Conservation (phyloP, 2,329 filamentous ascomycete genomes). For the Phialophora macrospora region DNA sequence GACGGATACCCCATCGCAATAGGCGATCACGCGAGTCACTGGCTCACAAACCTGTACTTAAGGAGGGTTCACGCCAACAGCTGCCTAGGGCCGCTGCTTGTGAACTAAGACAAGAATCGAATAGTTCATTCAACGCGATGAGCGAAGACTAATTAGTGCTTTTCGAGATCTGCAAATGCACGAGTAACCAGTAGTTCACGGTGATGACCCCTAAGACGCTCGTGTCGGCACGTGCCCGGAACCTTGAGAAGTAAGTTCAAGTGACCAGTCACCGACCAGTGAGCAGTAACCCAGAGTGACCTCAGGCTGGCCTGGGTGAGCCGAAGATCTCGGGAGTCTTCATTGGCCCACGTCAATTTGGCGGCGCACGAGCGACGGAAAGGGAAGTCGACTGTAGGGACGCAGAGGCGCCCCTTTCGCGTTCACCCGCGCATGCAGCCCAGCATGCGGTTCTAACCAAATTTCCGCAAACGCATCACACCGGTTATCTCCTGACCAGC, state of each 20-base stretch:
- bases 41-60: background rate
- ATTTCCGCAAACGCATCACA: slow-evolving; percentile 6
- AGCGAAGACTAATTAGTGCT: background rate
- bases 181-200: background rate
- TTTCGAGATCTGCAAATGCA: background rate
- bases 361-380: background rate
- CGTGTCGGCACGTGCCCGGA: background rate
- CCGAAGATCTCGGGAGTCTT: background rate
- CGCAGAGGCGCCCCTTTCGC: background rate
- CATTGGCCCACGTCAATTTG: background rate
- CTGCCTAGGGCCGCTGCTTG: background rate
- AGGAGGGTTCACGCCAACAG: background rate
- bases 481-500: slow-evolving; percentile 9
- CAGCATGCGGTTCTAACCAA: background rate
- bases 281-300: background rate
- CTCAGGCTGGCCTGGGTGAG: background rate
- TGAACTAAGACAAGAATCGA: background rate
- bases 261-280: no score
- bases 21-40: background rate
- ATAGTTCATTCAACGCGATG: background rate
- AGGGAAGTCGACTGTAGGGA: background rate
- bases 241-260: no score
- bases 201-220: background rate
- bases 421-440: slow-evolving; percentile 7
- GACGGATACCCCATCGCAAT: background rate